These are phyloP conservation scores for Acmispon strigosus DNA, from an alignment of 306 rosid genomes.

Conservation along the genomic window DNA sequence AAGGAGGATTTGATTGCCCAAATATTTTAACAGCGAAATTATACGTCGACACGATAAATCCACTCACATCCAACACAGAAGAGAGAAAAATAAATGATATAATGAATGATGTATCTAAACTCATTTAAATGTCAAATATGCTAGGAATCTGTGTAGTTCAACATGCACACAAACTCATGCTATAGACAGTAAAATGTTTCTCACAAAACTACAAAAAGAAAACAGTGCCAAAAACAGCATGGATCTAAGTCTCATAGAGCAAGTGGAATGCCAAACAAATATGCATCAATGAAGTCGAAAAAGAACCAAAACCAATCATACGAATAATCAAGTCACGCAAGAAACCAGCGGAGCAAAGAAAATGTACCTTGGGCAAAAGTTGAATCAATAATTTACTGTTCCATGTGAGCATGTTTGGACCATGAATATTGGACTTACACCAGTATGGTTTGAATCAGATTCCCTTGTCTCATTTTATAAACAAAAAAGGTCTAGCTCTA, in stretches of 20 bases:
- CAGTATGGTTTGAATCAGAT: slow-evolving; percentile 35
- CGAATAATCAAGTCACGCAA: slow-evolving; percentile 22
- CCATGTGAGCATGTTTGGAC: slow-evolving; percentile 29
- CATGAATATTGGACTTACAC: slow-evolving; percentile 23
- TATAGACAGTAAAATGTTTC: slow-evolving; percentile 7
- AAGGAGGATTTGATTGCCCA: not conserved
- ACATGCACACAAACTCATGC: not conserved
- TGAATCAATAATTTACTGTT: slow-evolving; percentile 5
- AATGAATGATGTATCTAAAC: too few relatives aligned
- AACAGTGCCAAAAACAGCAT: not conserved
- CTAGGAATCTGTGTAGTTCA: slow-evolving; percentile 21
- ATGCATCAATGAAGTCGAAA: not conserved
- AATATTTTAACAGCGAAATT: too few relatives aligned
- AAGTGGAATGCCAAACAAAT: not conserved
- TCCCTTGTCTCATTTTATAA: slow-evolving; percentile 17
- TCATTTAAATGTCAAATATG: slow-evolving; percentile 6
- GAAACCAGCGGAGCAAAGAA: slow-evolving; percentile 36
- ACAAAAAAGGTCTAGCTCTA: not conserved
- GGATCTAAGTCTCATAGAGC: not conserved
- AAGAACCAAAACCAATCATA: slow-evolving; percentile 4
- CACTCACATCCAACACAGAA: too few relatives aligned
- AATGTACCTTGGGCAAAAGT: slow-evolving; percentile 25
- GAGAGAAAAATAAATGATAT: too few relatives aligned
- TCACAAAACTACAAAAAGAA: not conserved
- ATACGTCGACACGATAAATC: too few relatives aligned